Conservation (phyloP, 202 grass and related monocot species). For the Carex arenaria region DNA sequence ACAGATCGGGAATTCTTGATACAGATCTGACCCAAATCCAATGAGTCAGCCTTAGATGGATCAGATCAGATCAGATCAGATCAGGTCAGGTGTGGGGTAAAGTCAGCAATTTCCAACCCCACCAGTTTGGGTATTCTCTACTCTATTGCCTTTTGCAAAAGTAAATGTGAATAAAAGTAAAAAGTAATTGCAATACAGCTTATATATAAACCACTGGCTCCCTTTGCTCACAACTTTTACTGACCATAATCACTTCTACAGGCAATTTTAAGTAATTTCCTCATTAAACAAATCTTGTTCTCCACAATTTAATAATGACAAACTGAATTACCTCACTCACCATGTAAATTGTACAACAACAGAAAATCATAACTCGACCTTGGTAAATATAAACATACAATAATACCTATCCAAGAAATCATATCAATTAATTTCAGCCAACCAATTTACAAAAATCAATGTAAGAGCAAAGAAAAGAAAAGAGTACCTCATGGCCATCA, state of each 20-base stretch:
- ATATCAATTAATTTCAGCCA: neutral
- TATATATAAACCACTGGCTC: neutral
- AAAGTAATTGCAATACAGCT: neutral
- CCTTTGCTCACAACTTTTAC: neutral
- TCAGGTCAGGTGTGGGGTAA: neutral
- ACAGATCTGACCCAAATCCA: neutral
- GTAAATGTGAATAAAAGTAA: neutral
- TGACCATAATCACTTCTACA: neutral
- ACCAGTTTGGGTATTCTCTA: neutral
- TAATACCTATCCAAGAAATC: neutral
- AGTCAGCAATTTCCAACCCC: neutral
- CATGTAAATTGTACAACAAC: neutral
- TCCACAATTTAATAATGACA: neutral
- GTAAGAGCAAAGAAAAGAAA: neutral
- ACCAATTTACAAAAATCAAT: neutral
- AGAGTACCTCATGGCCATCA: conserved; percentile 84
- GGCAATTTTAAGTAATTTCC: neutral
- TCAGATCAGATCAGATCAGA: neutral
- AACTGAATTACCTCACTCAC: neutral
- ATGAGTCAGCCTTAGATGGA: neutral
- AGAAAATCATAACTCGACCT: neutral
- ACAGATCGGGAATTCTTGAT: neutral
- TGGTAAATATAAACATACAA: neutral
- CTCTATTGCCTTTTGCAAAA: neutral
- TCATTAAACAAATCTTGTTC: neutral